A percentile compares a stretch with the other conserved stretches of the same genome.
Conservation (phyloP, 2,329 filamentous ascomycete genomes). For the Didymella keratinophila region DNA sequence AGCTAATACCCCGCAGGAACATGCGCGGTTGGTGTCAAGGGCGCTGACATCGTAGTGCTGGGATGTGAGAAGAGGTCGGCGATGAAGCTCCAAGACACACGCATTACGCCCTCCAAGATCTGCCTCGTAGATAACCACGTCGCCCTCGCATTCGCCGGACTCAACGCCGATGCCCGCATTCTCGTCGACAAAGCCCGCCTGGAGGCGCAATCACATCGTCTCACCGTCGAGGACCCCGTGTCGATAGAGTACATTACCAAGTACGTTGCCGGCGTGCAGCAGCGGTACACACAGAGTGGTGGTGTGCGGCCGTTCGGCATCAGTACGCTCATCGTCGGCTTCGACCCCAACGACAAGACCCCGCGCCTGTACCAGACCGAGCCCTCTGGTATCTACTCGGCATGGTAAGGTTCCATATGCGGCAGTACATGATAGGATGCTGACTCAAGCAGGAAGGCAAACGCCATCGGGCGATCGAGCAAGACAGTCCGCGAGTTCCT, state of each 20-base stretch:
- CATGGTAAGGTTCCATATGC: constrained; percentile 73
- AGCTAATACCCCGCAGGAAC: constrained; percentile 69
- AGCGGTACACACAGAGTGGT: constrained; percentile 98
- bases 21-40: constrained; percentile 97
- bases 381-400: constrained; percentile 98
- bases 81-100: constrained; percentile 99
- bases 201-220: constrained; percentile 95
- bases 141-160: constrained; percentile 93
- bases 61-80: constrained; percentile 99
- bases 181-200: constrained; percentile 97
- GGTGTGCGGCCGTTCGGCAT: constrained; percentile 99
- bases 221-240: constrained; percentile 96
- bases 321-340: constrained; percentile 97
- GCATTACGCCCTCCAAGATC: constrained; percentile 99
- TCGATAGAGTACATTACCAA: constrained; percentile 99
- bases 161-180: constrained; percentile 98
- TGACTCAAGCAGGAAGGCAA: constrained; percentile 81
- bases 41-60: constrained; percentile 89
- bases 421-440: not conserved
- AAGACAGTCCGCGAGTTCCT: constrained; percentile 99
- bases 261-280: constrained; percentile 96
- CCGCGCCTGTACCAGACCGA: constrained; percentile 97
- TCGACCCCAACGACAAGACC: constrained; percentile 88
- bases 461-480: constrained; percentile 96
- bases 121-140: constrained; percentile 95